These are phyloP conservation scores for Sonneratia alba DNA, from an alignment of 345 rosid genomes.

Conservation along the genomic window DNA sequence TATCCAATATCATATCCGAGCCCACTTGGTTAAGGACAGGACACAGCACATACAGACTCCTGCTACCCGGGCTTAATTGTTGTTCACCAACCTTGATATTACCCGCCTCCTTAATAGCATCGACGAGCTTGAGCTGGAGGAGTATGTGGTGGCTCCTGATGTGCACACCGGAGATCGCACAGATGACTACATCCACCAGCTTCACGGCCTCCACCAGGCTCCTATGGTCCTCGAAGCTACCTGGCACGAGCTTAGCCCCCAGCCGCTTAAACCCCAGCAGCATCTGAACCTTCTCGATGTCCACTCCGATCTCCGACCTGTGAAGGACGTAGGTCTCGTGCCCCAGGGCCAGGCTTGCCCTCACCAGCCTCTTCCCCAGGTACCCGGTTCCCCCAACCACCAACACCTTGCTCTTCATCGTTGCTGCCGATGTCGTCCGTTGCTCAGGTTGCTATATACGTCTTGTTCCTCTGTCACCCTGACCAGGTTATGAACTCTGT, in stretches of 20 bases:
- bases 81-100: slow-evolving; percentile 48
- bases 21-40: neutral
- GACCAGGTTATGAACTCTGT: no score
- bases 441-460: no score
- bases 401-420: slow-evolving; percentile 43
- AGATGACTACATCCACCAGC: slow-evolving; percentile 63
- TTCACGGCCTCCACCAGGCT: slow-evolving; percentile 50
- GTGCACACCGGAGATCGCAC: slow-evolving; percentile 77
- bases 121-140: slow-evolving; percentile 72
- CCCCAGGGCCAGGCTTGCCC: slow-evolving; percentile 59
- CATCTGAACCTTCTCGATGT: slow-evolving; percentile 65
- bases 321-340: slow-evolving; percentile 54
- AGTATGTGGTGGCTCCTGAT: slow-evolving; percentile 63
- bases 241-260: slow-evolving; percentile 52
- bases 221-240: slow-evolving; percentile 45
- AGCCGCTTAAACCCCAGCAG: slow-evolving; percentile 44
- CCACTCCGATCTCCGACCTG: slow-evolving; percentile 53
- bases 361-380: slow-evolving; percentile 69
- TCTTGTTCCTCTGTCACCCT: no score
- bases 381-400: slow-evolving; percentile 73
- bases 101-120: slow-evolving; percentile 82
- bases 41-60: neutral
- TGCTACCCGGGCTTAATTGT: neutral
- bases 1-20: neutral
- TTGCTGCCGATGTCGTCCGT: neutral